Evolutionary conservation across 1,284 basidiomycete species (phyloP), one percentile per base, ranked within the genome.

Genomic region (Porodaedalea pini): DNA sequence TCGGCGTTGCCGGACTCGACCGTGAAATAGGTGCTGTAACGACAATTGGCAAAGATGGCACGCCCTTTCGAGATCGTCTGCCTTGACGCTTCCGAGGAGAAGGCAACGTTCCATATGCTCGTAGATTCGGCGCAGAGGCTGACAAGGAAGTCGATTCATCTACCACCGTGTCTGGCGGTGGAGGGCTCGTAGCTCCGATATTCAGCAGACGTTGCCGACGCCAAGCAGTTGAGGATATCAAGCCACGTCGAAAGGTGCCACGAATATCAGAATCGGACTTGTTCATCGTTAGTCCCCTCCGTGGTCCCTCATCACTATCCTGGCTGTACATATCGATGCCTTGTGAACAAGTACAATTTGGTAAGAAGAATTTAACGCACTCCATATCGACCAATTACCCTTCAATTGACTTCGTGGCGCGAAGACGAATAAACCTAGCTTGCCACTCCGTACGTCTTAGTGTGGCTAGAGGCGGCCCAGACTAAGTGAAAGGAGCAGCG

Each of bases 61-160:
- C 66, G 8, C 67, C 64, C 36, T 66, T 64, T 19, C 73, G 71
- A 53, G 68, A 54, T 56, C 63, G 64, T 15, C 66, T 69, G 17
- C 66, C 61, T 60, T 61, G 59, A 65, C 61, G 49, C 56, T 49
- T 67, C 54, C 65, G 68, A 39, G 64, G 69, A 56, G 63, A 50
- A 13, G 77, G 74, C 2, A 84, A 57, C 0, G 82, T 79, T 23
- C 83, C 82, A 68, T 85, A 85, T 2, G 77, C 75, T 13, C 55
- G 53, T 37, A 47, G 13, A 21, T 66, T 63, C 7, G 60, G 63
- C 25, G 63, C 39, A 56, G 65, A 60, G 15, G 63, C 59, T n/a
- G 61, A 64, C 6, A 72, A 63, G 40, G 70, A 60, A 2, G 72
- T 68, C 21, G 65, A 61, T 57, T 70, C 66, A 58, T 51, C 31